Evolutionary conservation across 495 filamentous ascomycete genomes (phyloP).

Genomic region (Xylaria telfairii): DNA sequence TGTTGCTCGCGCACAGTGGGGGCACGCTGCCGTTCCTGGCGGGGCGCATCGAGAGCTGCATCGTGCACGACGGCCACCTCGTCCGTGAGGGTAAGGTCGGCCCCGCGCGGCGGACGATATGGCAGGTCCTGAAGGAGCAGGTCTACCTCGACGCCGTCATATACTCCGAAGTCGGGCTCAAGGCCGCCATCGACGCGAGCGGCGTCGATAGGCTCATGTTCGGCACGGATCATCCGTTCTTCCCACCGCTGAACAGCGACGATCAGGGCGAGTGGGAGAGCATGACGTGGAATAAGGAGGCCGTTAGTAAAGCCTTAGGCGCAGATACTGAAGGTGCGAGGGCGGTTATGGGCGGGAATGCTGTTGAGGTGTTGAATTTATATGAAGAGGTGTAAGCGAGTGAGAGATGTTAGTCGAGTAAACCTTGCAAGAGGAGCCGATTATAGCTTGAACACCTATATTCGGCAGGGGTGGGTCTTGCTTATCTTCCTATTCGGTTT

Average conservation of each 20-base stretch:
- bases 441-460: not conserved
- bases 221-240: slow-evolving; percentile 95
- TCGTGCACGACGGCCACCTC: slow-evolving; percentile 78
- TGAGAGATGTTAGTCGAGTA: not conserved
- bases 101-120: slow-evolving; percentile 63
- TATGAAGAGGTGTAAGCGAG: slow-evolving; percentile 40
- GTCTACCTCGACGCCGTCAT: slow-evolving; percentile 90
- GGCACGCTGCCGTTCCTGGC: slow-evolving; percentile 90
- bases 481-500: not conserved
- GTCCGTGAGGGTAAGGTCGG: slow-evolving; percentile 55
- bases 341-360: slow-evolving; percentile 73
- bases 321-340: slow-evolving; percentile 54
- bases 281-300: slow-evolving; percentile 76
- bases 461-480: not conserved
- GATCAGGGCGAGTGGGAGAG: slow-evolving; percentile 78
- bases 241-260: slow-evolving; percentile 73
- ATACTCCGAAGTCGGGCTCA: slow-evolving; percentile 75
- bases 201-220: slow-evolving; percentile 76
- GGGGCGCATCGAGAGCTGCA: slow-evolving; percentile 86
- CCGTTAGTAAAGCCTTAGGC: slow-evolving; percentile 67
- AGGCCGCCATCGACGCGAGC: slow-evolving; percentile 70
- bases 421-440: not conserved
- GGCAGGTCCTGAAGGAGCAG: slow-evolving; percentile 85
- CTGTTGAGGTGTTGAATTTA: slow-evolving; percentile 66
- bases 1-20: slow-evolving; percentile 87